Base-by-base conservation (phyloP, 768 basidiomycete genomes). In the Boletus patriciae region DNA sequence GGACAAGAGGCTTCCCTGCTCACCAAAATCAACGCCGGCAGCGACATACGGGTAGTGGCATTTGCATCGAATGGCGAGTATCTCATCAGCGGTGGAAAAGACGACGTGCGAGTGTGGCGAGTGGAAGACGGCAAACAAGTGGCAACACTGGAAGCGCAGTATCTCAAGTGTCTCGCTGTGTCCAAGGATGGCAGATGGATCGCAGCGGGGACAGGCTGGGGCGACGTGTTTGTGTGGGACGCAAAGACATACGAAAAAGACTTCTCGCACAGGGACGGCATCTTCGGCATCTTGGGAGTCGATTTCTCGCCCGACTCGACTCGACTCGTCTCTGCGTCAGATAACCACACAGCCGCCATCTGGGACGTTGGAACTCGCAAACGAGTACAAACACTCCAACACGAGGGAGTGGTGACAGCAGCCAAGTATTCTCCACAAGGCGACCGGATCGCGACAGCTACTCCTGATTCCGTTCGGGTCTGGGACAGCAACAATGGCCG, bases 301-400 rank as follows among this genome's bases (percentile, higher is more conserved):
- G 56, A 53, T n/a, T 52, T 57, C 27, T 52, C 56, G 11, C 55
- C 56, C 7, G 50, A 53, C 34, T 41, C 46, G 15, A 29, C 38
- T 1, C 34, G 45, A 2, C 31, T 57, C 33, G 41, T 47, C 33
- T 21, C 2, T n/a, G 29, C 18, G n/a, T n/a, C n/a, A n/a, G n/a
- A 18, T 13, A 1, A n/a, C n/a, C n/a, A 13, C 25, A 27, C 49
- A 7, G 38, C n/a, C n/a, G 4, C n/a, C 16, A 15, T 47, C 12
- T 47, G 46, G 46, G 29, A 34, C 46, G 16, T 47, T 31, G 46
- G n/a, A 27, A 16, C 21, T n/a, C 7, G 25, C 18, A 19, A 15
- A 25, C 6, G 2, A 29, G 44, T 12, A 2, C 2, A 12, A 2
- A n/a, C 21, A 1, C 54, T 41, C 45, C 1, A 0, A 9, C 38